A percentile compares a stretch with the other conserved stretches of the same genome.
Conservation (phyloP, 2,329 filamentous ascomycete genomes). For the Triangularia setosa region DNA sequence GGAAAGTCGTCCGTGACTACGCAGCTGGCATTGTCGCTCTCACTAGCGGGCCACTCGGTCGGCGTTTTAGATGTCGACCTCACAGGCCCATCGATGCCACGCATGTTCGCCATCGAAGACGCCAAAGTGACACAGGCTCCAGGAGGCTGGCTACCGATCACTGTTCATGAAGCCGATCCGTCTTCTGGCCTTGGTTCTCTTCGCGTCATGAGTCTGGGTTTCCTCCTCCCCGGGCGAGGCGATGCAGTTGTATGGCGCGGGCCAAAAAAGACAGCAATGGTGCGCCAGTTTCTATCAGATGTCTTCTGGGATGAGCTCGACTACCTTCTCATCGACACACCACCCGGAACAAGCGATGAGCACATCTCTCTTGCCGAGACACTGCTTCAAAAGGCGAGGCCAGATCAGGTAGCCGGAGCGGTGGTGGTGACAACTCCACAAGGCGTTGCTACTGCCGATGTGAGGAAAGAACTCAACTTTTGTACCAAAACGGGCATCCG, state of each 20-base stretch:
- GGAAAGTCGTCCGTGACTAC: conserved; percentile 98
- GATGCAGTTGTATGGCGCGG: conserved; percentile 97
- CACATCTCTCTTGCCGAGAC: conserved; percentile 94
- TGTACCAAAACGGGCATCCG: conserved; percentile 77
- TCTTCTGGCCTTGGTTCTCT: conserved; percentile 57
- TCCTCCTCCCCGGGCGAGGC: conserved; percentile 75
- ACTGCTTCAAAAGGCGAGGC: conserved; percentile 59
- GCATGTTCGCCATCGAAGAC: conserved; percentile 85
- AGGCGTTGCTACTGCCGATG: conserved; percentile 87
- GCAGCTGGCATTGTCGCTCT: conserved; percentile 86
- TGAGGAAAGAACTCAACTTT: conserved; percentile 92
- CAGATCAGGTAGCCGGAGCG: conserved; percentile 74
- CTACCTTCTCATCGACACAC: conserved; percentile 91
- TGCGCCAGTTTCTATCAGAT: conserved; percentile 89
- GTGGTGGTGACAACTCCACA: conserved; percentile 96
- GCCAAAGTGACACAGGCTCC: conserved; percentile 88
- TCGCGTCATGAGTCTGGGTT: conserved; percentile 88
- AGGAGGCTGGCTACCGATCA: conserved; percentile 86
- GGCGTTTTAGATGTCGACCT: conserved; percentile 95
- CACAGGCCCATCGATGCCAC: conserved; percentile 92
- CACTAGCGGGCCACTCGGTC: conserved; percentile 79
- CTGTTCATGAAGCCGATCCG: conserved; percentile 64
- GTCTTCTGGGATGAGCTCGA: conserved; percentile 87
- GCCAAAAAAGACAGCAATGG: conserved; percentile 98
- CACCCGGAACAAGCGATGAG: conserved; percentile 93